Percentiles rank a stretch among this genome's conserved stretches.
Conservation (phyloP, 306 rosid species). For the Quercus engelmannii region DNA sequence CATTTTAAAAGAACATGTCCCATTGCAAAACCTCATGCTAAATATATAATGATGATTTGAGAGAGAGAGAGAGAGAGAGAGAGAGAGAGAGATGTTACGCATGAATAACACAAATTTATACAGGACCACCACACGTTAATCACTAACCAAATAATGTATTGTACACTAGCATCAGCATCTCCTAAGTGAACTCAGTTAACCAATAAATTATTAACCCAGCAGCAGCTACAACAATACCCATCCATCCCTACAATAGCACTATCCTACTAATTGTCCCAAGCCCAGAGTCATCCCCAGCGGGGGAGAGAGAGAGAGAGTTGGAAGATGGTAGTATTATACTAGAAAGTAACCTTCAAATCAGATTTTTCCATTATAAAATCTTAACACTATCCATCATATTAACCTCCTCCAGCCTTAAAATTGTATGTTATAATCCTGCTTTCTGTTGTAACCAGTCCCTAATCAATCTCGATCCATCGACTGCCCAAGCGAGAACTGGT, state of each 20-base stretch:
- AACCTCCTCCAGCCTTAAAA: slow-evolving; percentile 11
- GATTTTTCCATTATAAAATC: slow-evolving; percentile 21
- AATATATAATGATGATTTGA: too few relatives aligned
- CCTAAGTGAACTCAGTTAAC: slow-evolving; percentile 40
- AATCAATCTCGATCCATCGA: slow-evolving; percentile 46
- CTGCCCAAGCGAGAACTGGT: slow-evolving; percentile 48
- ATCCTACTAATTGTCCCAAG: slow-evolving; percentile 29
- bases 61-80: background rate
- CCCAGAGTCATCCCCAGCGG: slow-evolving; percentile 31
- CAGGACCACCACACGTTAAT: slow-evolving; percentile 33
- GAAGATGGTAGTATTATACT: slow-evolving; percentile 36
- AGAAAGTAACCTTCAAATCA: slow-evolving; percentile 19
- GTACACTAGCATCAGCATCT: slow-evolving; percentile 39
- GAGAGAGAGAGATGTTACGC: background rate
- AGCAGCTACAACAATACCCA: slow-evolving; percentile 22
- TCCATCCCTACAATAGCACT: slow-evolving; percentile 31
- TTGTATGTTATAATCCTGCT: slow-evolving; percentile 3
- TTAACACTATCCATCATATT: slow-evolving; percentile 6
- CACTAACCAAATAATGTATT: slow-evolving; percentile 32
- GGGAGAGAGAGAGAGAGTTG: slow-evolving; percentile 9
- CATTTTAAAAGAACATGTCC: too few relatives aligned
- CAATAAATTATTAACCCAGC: slow-evolving; percentile 22
- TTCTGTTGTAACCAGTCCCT: background rate
- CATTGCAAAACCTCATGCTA: too few relatives aligned
- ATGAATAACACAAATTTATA: slow-evolving; percentile 20